These are phyloP conservation scores for Didymella segeticola DNA, from an alignment of 2,329 filamentous ascomycete species.

Conservation along the genomic window DNA sequence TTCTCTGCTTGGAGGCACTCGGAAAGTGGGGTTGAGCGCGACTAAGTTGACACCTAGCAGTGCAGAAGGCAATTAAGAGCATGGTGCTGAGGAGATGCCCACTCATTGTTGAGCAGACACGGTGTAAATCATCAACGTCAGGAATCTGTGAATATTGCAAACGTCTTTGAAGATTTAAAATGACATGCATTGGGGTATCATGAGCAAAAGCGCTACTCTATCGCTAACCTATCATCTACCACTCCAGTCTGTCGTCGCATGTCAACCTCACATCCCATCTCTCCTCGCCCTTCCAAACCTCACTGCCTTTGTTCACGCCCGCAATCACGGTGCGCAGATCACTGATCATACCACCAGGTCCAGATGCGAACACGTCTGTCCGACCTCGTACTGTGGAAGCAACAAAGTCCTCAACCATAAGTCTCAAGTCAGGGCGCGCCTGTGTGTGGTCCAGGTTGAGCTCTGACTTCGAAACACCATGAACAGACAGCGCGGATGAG, in stretches of 20 bases:
- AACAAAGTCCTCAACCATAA: conserved; percentile 33
- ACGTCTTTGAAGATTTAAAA: background rate
- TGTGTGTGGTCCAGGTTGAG: conserved; percentile 34
- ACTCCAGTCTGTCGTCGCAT: conserved; percentile 44
- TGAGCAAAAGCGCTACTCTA: conserved; percentile 9
- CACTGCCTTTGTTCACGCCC: conserved; percentile 35
- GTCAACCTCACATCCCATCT: conserved; percentile 40
- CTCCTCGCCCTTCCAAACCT: conserved; percentile 44
- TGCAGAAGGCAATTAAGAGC: no score
- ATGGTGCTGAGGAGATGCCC: no score
- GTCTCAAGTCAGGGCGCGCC: conserved; percentile 30
- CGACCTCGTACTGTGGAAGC: conserved; percentile 30
- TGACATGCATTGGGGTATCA: conserved; percentile 33
- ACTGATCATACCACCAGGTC: conserved; percentile 42
- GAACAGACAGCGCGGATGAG: conserved; percentile 35
- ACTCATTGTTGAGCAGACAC: no score
- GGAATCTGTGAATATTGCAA: no score
- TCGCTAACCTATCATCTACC: conserved; percentile 25
- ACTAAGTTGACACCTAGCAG: no score
- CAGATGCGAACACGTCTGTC: conserved; percentile 43
- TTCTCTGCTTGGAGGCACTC: no score
- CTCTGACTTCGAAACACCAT: conserved; percentile 39
- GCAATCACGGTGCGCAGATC: conserved; percentile 44
- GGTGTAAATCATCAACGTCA: no score
- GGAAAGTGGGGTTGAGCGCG: no score